phyloP scores from a whole-genome alignment of 345 rosid species.

The Rhodomyrtus tomentosa region DNA sequence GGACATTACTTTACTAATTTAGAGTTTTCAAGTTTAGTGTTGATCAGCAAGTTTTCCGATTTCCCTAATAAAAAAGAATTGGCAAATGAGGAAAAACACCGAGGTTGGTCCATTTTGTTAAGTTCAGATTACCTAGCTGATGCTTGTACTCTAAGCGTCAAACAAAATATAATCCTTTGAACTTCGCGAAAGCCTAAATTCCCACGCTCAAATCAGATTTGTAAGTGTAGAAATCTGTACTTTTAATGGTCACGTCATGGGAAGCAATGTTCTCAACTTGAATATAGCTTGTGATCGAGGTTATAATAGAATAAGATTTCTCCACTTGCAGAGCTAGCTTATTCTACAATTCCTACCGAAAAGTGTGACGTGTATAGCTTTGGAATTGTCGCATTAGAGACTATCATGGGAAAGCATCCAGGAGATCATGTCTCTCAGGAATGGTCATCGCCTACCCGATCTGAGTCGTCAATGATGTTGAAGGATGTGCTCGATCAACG shows the following conservation, averaged over 20 bases:
- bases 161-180: neutral
- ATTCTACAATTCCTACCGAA: rapidly evolving
- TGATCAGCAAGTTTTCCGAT: rapidly evolving
- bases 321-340: neutral
- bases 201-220: neutral
- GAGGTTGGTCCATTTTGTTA: rapidly evolving
- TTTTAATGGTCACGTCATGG: neutral
- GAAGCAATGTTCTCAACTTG: neutral
- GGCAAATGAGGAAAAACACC: neutral
- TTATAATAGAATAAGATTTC: rapidly evolving
- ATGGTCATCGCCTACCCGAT: neutral
- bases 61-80: neutral
- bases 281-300: neutral
- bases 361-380: neutral
- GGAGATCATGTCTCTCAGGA: rapidly evolving
- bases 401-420: neutral
- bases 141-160: neutral
- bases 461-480: neutral
- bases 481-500: neutral
- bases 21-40: neutral
- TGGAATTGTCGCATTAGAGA: neutral
- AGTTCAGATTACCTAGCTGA: neutral
- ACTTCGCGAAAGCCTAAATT: neutral
- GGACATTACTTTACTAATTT: rapidly evolving
- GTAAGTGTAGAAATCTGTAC: neutral